A percentile compares a stretch with the other conserved stretches of the same genome.
These are phyloP conservation scores for Saraca asoca DNA, from an alignment of 331 rosid genomes.

Conservation along the genomic window DNA sequence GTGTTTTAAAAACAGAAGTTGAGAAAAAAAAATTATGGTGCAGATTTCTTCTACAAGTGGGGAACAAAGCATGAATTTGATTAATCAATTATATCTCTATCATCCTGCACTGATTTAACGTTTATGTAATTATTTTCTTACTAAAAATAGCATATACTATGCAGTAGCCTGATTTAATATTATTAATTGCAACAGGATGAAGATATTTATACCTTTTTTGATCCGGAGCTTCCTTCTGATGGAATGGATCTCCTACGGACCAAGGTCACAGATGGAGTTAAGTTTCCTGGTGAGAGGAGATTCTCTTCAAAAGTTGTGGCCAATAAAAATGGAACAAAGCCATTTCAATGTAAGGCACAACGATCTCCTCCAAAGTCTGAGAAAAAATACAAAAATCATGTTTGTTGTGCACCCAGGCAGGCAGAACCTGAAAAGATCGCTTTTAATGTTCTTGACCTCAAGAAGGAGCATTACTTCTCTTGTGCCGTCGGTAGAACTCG, in stretches of 20 bases:
- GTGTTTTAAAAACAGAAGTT: too few relatives aligned
- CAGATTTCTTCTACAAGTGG: neutral
- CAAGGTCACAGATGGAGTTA: constrained; percentile 60
- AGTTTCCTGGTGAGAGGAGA: constrained; percentile 60
- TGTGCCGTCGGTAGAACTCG: constrained; percentile 77
- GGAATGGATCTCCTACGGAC: constrained; percentile 46
- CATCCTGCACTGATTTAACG: neutral
- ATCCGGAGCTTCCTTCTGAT: constrained; percentile 76
- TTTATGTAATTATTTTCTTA: neutral
- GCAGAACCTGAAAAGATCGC: constrained; percentile 67
- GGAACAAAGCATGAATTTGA: neutral
- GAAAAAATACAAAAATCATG: constrained; percentile 54
- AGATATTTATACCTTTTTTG: constrained; percentile 89
- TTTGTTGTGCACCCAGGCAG: constrained; percentile 39
- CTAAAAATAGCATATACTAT: neutral
- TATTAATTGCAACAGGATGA: constrained; percentile 69
- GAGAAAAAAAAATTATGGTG: neutral
- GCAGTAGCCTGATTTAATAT: constrained; percentile 14
- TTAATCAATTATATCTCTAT: neutral
- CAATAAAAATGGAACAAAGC: constrained; percentile 52
- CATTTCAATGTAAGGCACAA: constrained; percentile 54
- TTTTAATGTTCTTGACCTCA: constrained; percentile 92
- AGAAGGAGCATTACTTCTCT: constrained; percentile 90
- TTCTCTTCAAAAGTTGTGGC: constrained; percentile 50
- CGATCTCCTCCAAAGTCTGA: constrained; percentile 43